These are phyloP conservation scores for Hypoxylon lenormandii DNA, from an alignment of 495 filamentous ascomycete genomes.

Conservation along the genomic window DNA sequence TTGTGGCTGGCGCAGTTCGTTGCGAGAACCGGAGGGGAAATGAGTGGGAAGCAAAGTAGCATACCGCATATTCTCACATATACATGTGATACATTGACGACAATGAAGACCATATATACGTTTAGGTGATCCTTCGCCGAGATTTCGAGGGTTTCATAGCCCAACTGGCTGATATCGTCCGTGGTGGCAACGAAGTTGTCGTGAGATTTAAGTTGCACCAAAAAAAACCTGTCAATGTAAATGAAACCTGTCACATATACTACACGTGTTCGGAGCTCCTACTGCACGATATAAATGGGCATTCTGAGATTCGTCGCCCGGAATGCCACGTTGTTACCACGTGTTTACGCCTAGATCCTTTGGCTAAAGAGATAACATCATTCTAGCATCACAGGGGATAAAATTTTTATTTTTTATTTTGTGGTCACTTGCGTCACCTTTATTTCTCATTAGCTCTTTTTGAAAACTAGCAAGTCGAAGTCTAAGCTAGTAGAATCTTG, in stretches of 20 bases:
- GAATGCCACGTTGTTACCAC: neutral
- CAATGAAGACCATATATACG: neutral
- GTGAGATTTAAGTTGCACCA: neutral
- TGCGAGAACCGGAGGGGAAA: slow-evolving; percentile 5
- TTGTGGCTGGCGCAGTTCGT: slow-evolving; percentile 25
- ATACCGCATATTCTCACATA: neutral
- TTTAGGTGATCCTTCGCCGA: slow-evolving; percentile 28
- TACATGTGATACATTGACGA: neutral
- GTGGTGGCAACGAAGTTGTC: neutral
- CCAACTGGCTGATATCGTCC: too few relatives aligned
- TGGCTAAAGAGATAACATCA: neutral
- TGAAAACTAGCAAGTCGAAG: too few relatives aligned
- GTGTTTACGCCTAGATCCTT: neutral
- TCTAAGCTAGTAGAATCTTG: too few relatives aligned
- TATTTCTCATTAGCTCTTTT: too few relatives aligned
- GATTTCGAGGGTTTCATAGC: slow-evolving; percentile 21
- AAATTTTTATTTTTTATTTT: neutral
- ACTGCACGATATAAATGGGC: neutral
- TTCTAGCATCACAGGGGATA: neutral
- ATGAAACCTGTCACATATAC: neutral
- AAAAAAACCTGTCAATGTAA: neutral
- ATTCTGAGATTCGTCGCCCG: neutral
- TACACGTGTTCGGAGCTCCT: neutral
- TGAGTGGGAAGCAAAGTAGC: neutral
- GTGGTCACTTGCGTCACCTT: neutral